phyloP scores from a whole-genome alignment of 2,329 filamentous ascomycete genomes.

The Aspergillus transmontanensis region DNA sequence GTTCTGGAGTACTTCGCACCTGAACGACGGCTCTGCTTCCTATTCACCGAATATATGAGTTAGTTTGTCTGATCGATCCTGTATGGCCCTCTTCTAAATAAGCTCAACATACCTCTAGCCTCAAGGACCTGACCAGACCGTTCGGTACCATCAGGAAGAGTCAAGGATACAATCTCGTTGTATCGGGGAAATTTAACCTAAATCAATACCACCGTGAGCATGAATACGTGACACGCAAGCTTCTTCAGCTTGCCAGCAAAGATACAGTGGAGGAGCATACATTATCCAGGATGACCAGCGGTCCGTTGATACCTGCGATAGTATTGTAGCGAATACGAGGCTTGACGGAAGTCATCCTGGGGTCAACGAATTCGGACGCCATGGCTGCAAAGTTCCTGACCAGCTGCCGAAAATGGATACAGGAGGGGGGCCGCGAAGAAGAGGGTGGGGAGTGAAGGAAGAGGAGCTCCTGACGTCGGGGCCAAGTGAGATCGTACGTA shows the following conservation, averaged over 20 bases:
- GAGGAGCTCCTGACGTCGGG: slow-evolving; percentile 1
- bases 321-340: slow-evolving; percentile 93
- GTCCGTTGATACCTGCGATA: slow-evolving; percentile 95
- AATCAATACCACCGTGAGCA: slow-evolving; percentile 20
- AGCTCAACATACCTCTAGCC: slow-evolving; percentile 73
- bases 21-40: slow-evolving; percentile 93
- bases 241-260: background rate
- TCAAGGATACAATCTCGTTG: slow-evolving; percentile 97
- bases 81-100: background rate
- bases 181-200: slow-evolving; percentile 97
- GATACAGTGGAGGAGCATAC: slow-evolving; percentile 55
- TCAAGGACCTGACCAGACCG: slow-evolving; percentile 95
- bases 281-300: slow-evolving; percentile 96
- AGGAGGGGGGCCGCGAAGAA: slow-evolving; percentile 10
- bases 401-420: slow-evolving; percentile 1
- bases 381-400: slow-evolving; percentile 31
- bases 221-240: background rate
- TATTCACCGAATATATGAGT: slow-evolving; percentile 41
- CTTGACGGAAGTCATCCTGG: slow-evolving; percentile 58
- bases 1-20: slow-evolving; percentile 55
- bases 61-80: slow-evolving; percentile 15
- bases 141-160: slow-evolving; percentile 90
- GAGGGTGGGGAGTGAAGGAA: slow-evolving; percentile 12
- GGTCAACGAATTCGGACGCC: slow-evolving; percentile 46
- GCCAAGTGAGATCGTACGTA: background rate